A percentile compares a stretch with the other conserved stretches of the same genome.
Evolutionary conservation across 225 moss, liverwort and hornwort species (phyloP).

Genomic region (Climacium dendroides): DNA sequence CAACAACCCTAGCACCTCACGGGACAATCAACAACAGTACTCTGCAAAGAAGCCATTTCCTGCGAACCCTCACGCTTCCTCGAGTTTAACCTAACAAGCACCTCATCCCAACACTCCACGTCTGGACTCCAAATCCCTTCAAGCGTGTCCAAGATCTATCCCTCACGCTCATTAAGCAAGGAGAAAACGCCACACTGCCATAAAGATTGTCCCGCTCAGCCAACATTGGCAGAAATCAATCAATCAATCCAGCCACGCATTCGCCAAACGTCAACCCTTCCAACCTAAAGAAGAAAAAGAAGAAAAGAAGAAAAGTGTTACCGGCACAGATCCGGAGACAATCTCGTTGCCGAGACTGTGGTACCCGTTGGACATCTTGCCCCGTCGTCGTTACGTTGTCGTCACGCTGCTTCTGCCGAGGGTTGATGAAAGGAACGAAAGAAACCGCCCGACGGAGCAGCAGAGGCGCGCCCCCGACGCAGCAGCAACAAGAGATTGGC

Average conservation of each 20-base stretch:
- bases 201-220: neutral
- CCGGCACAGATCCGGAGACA: conserved; percentile 90
- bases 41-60: neutral
- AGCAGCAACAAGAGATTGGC: neutral
- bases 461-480: neutral
- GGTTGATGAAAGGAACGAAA: neutral
- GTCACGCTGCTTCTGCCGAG: neutral
- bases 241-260: neutral
- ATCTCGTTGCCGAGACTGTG: conserved; percentile 75
- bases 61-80: neutral
- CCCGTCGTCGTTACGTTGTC: neutral
- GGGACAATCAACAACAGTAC: neutral
- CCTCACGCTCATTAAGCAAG: neutral
- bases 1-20: neutral
- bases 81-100: neutral
- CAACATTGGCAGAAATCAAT: neutral
- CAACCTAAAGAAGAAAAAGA: neutral
- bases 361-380: conserved; percentile 72
- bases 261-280: neutral
- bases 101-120: neutral
- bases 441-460: neutral
- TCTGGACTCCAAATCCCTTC: neutral
- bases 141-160: neutral
- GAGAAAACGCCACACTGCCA: neutral
- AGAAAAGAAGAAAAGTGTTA: neutral